Base-by-base conservation (phyloP, 345 rosid species). In the Lepidium aucheri region DNA sequence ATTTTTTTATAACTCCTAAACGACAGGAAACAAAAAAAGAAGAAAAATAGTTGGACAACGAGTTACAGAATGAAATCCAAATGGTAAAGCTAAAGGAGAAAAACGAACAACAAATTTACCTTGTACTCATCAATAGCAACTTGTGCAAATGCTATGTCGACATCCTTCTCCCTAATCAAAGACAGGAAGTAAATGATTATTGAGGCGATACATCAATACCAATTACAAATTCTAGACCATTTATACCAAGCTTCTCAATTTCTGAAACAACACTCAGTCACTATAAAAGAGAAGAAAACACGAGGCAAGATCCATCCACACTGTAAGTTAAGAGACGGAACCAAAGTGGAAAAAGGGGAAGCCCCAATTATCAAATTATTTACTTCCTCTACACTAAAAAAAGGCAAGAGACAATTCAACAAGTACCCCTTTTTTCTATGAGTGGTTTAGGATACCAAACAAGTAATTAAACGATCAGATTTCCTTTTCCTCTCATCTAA, bases 51-150 rank as follows among this genome's bases (percentile, higher is more conserved):
- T 28, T 41, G 45, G 46, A 60, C 20, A 44, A 36, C 28, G 66
- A 70, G 28, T 34, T 50, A 70, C 5, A 73, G 32, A 11, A 18
- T 11, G 41, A 32, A 40, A 40, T 35, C 36, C 33, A 47, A 65
- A 47, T 8, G 44, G 13, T n/a, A 56, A 43, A 39, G n/a, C 18
- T 43, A 26, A 57, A 41, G 45, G 34, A 40, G 22, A 51, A 45
- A 51, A 18, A 35, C 26, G 61, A 54, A 17, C 34, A 33, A 22
- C 11, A 55, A 53, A 18, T 14, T 39, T 76, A 91, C 99, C 99
- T 91, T 89, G 80, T 76, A 83, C 75, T 91, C 97, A 74, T 95
- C 99, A 58, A 95, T 91, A 64, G 94, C 90, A 65, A 80, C 94
- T 81, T 91, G 98, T 47, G 99, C 99, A 78, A 86, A 95, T 53